Evolutionary conservation across 2,329 filamentous ascomycete species (phyloP), one percentile per base, ranked within the genome.

Genomic region (Paraphoma chrysanthemicola): DNA sequence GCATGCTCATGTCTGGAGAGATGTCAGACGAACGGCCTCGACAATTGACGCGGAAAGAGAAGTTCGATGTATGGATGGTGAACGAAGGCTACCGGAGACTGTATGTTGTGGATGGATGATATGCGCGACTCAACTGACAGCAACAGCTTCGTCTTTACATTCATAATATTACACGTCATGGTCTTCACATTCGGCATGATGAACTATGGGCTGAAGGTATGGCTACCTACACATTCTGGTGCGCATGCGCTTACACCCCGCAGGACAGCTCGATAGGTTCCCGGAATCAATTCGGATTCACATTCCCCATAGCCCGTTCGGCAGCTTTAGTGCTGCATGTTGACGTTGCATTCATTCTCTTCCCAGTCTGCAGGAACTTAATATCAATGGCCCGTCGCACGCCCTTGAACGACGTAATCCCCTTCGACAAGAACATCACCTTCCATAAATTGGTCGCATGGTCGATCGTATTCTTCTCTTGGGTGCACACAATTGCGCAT

Each of bases 391-490:
- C 89, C 50, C 86, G 91, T 60, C 90, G 92, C 73, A 95, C 91
- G 6, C 90, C 91, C 7, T 82, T 95, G 54, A 93, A 94, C 76
- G 90, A 91, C 65, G 91, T 95, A 72, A 90, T 96, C 64, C 91
- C 92, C 67, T 93, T 95, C 77, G 90, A 93, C 80, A 93, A 93
- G 83, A 93, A 93, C 79, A 93, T 93, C 75, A 91, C 90, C 44
- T 94, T 95, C 78, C 91, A 95, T 81, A 94, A 92, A 79, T 87
- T 84, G 47, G 91, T 90, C 28, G 91, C 90, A 6, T 95, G 91
- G 90, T 93, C 91, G 23, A 93, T 96, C 69, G 88, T 95, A 64
- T 92, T 94, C 79, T 96, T 91, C 77, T 91, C 91, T 11, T 93
- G 90, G 89, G 85, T 94, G 1, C 92, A 95, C 78, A 93, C 90